Conservation (phyloP, 2,329 filamentous ascomycete species). For the Microdochium bolleyi region DNA sequence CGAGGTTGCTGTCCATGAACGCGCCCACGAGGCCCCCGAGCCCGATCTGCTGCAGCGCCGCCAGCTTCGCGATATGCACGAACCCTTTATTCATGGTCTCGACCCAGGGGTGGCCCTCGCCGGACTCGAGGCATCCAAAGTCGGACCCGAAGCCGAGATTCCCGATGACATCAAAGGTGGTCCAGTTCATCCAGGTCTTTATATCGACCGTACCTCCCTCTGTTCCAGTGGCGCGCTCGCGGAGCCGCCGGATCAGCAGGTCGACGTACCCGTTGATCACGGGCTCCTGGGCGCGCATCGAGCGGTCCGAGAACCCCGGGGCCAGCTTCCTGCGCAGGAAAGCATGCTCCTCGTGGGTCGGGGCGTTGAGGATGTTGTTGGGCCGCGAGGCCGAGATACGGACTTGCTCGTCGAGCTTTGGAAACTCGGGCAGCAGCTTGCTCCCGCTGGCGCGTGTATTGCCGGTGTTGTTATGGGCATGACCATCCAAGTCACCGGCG, state of each 20-base stretch:
- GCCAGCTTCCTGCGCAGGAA: conserved; percentile 24
- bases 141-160: neutral
- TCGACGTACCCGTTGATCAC: conserved; percentile 29
- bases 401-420: neutral
- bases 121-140: conserved; percentile 1
- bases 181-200: conserved; percentile 10
- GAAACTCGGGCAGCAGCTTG: neutral
- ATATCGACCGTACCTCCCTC: conserved; percentile 7
- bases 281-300: conserved; percentile 31
- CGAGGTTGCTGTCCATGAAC: neutral
- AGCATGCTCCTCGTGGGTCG: conserved; percentile 22
- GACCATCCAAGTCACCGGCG: too few species aligned
- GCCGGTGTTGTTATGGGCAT: neutral
- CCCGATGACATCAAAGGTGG: neutral
- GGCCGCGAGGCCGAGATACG: conserved; percentile 12
- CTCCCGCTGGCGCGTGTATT: neutral
- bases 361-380: conserved; percentile 19
- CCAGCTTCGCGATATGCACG: neutral
- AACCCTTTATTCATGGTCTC: neutral
- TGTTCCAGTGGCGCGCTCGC: conserved; percentile 6
- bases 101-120: conserved; percentile 3
- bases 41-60: neutral
- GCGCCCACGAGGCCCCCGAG: neutral
- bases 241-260: conserved; percentile 21
- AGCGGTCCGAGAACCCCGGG: conserved; percentile 28